These are phyloP conservation scores for Mycena galericulata DNA, from an alignment of 768 basidiomycete species.

Conservation along the genomic window DNA sequence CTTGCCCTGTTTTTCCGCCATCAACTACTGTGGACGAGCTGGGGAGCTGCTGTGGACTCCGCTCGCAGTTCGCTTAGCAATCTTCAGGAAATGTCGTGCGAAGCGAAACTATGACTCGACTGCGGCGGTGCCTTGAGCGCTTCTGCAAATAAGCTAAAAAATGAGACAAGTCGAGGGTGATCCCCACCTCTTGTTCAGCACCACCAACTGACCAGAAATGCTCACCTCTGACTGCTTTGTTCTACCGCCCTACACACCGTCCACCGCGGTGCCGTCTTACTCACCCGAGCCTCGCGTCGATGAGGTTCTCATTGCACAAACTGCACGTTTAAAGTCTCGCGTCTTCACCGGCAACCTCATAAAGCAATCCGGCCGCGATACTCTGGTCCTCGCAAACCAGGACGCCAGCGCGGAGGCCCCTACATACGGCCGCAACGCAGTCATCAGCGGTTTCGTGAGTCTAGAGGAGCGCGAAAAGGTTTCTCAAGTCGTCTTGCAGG, in stretches of 20 bases:
- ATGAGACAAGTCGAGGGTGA: too few relatives aligned
- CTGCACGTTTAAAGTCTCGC: conserved; percentile 46
- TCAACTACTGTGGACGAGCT: too few relatives aligned
- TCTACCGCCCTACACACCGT: conserved; percentile 67
- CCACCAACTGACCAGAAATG: too few relatives aligned
- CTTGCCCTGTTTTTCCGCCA: too few relatives aligned
- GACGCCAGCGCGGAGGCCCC: conserved; percentile 53
- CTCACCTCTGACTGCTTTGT: too few relatives aligned
- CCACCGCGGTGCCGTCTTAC: conserved; percentile 66
- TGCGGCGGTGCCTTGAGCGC: too few relatives aligned
- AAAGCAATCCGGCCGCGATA: conserved; percentile 52
- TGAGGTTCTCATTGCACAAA: conserved; percentile 65
- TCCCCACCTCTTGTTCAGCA: too few relatives aligned
- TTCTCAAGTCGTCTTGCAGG: conserved; percentile 57
- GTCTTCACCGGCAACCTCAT: conserved; percentile 51
- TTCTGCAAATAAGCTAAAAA: too few relatives aligned
- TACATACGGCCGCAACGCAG: conserved; percentile 54
- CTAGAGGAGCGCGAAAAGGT: conserved; percentile 53
- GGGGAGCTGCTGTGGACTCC: too few relatives aligned
- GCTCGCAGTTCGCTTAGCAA: too few relatives aligned
- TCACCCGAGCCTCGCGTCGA: conserved; percentile 62
- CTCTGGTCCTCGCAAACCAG: conserved; percentile 60
- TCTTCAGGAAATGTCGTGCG: too few relatives aligned
- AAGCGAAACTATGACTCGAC: too few relatives aligned
- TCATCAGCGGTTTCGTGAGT: conserved; percentile 57